A percentile compares a stretch with the other conserved stretches of the same genome.
Conservation (phyloP, 345 rosid genomes). For the Nephelium lappaceum region DNA sequence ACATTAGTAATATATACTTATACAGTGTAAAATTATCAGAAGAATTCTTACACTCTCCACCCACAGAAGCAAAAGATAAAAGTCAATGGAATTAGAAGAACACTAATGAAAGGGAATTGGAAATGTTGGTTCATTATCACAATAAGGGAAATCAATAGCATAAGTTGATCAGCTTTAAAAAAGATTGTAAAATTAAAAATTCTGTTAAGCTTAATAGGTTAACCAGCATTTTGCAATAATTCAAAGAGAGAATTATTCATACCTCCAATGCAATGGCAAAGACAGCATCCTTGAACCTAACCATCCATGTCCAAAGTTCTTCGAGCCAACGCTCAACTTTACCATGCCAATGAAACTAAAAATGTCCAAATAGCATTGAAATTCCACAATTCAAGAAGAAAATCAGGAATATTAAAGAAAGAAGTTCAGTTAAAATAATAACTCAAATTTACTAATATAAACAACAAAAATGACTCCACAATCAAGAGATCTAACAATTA, state of each 20-base stretch:
- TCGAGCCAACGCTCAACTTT: conserved; percentile 77
- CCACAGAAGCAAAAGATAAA: not conserved
- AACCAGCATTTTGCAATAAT: not conserved
- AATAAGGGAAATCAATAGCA: not conserved
- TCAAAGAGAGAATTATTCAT: conserved; percentile 11
- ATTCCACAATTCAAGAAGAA: conserved; percentile 5
- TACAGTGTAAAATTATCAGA: not conserved
- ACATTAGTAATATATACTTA: not conserved
- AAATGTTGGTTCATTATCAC: not conserved
- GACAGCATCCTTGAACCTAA: conserved; percentile 75
- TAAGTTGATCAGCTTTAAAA: not conserved
- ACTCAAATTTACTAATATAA: conserved; percentile 3
- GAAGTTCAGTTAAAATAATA: not conserved
- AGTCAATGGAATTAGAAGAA: not conserved
- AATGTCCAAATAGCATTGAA: conserved; percentile 23
- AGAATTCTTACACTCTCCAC: not conserved
- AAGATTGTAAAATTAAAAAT: not conserved
- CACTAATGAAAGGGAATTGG: not conserved
- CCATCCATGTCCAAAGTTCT: conserved; percentile 86
- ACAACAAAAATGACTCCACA: not conserved
- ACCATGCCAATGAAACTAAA: conserved; percentile 60
- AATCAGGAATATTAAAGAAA: conserved; percentile 2
- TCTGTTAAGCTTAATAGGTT: not conserved
- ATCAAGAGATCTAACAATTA: not conserved
- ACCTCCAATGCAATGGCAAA: conserved; percentile 75